Percentiles rank a stretch among this genome's conserved stretches.
phyloP scores from a whole-genome alignment of 805 yeast genomes.

The Pichia pseudocactophila region DNA sequence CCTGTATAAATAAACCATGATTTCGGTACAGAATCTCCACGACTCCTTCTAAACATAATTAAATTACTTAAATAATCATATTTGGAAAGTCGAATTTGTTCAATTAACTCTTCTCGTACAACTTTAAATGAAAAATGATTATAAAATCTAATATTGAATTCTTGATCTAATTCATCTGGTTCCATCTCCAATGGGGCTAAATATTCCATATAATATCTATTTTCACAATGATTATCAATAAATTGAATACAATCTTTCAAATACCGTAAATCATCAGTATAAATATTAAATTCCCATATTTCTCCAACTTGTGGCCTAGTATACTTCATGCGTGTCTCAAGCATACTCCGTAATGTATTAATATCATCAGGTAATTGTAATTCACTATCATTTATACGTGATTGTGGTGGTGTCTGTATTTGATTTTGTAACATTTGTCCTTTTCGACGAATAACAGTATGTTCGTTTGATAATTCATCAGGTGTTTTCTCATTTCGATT shows the following conservation, averaged over 20 bases:
- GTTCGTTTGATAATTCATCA: not conserved
- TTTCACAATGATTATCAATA: slow-evolving; percentile 7
- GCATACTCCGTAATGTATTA: slow-evolving; percentile 1
- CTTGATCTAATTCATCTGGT: slow-evolving; percentile 2
- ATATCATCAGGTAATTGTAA: slow-evolving; percentile 1
- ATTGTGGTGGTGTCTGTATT: not conserved
- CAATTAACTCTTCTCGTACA: slow-evolving; percentile 5
- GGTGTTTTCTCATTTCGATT: not conserved
- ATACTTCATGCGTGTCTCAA: slow-evolving; percentile 6
- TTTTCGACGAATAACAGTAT: too few species aligned
- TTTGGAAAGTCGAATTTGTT: not conserved
- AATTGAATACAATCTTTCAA: slow-evolving; percentile 6
- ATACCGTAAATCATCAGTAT: slow-evolving; percentile 3
- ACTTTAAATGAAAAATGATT: slow-evolving; percentile 4
- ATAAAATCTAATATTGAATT: slow-evolving; percentile 5
- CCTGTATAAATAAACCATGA: slow-evolving; percentile 4
- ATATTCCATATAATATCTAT: not conserved
- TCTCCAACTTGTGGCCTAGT: slow-evolving; percentile 10
- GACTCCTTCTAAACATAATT: not conserved
- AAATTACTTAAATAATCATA: slow-evolving; percentile 2
- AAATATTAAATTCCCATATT: slow-evolving; percentile 8
- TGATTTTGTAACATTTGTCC: not conserved
- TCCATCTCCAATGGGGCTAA: slow-evolving; percentile 5
- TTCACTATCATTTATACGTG: not conserved
- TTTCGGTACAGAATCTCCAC: not conserved